These are phyloP conservation scores for Harrya chromipes DNA, from an alignment of 768 basidiomycete species.

Conservation along the genomic window DNA sequence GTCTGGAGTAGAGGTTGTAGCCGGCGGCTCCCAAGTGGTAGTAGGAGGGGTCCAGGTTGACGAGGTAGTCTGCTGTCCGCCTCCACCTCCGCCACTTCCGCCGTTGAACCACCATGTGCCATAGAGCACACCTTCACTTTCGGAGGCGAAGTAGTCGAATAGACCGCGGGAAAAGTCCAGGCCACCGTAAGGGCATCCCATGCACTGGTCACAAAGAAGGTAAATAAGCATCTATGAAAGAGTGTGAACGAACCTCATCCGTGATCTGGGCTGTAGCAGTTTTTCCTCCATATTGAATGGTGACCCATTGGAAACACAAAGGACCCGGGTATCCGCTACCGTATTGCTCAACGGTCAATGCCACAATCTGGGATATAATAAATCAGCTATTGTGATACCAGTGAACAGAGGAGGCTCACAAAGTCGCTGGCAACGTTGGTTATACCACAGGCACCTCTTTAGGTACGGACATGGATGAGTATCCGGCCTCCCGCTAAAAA, in stretches of 20 bases:
- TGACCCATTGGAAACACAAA: slow-evolving; percentile 58
- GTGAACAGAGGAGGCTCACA: slow-evolving; percentile 31
- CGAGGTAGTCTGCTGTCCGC: slow-evolving; percentile 1
- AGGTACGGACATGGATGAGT: slow-evolving; percentile 9
- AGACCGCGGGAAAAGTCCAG: slow-evolving; percentile 69
- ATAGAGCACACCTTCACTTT: slow-evolving; percentile 51
- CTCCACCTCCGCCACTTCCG: slow-evolving; percentile 31
- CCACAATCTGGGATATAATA: slow-evolving; percentile 44
- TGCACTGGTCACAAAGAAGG: slow-evolving; percentile 43
- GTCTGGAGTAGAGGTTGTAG: slow-evolving; percentile 21
- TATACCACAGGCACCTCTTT: slow-evolving; percentile 57
- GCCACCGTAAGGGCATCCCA: slow-evolving; percentile 59
- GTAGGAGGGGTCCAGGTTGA: slow-evolving; percentile 13
- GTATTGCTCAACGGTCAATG: slow-evolving; percentile 51
- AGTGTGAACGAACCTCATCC: slow-evolving; percentile 49
- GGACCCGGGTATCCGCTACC: slow-evolving; percentile 62
- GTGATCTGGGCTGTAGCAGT: slow-evolving; percentile 54
- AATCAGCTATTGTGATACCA: slow-evolving; percentile 1
- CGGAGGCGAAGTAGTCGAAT: slow-evolving; percentile 56
- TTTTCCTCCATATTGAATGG: slow-evolving; percentile 60
- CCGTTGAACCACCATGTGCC: slow-evolving; percentile 58
- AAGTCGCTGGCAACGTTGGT: slow-evolving; percentile 39
- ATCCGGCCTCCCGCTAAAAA: background rate
- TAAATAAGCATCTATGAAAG: background rate
- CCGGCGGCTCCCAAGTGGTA: slow-evolving; percentile 20